A percentile compares a stretch with the other conserved stretches of the same genome.
Evolutionary conservation across 192 early-diverging fungal species (phyloP).

Genomic region (Martensiomyces pterosporus): DNA sequence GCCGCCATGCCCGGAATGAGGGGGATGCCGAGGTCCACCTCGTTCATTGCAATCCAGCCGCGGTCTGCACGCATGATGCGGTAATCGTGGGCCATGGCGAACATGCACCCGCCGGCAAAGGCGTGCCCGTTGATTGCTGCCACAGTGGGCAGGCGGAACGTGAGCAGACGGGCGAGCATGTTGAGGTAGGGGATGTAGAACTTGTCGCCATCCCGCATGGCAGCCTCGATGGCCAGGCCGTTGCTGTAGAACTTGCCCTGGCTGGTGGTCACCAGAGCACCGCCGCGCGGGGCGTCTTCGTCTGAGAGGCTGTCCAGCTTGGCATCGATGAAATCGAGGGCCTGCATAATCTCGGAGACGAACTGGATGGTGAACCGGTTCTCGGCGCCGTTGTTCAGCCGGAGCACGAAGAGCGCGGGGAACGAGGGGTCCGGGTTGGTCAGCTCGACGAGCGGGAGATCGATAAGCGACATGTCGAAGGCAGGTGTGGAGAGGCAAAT

Average conservation of each 20-base stretch:
- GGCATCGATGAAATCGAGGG: constrained; percentile 56
- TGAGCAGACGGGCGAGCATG: constrained; percentile 60
- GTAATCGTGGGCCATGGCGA: constrained; percentile 58
- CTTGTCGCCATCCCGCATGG: constrained; percentile 46
- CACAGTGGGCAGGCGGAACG: constrained; percentile 66
- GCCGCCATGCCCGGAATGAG: constrained; percentile 67
- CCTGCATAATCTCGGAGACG: constrained; percentile 53
- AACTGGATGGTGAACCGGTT: constrained; percentile 66
- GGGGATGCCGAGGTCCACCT: constrained; percentile 67
- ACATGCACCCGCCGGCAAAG: constrained; percentile 75
- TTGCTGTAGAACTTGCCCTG: constrained; percentile 71
- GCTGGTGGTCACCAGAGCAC: constrained; percentile 60
- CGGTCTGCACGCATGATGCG: constrained; percentile 71
- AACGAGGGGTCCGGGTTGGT: constrained; percentile 31
- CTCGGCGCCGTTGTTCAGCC: constrained; percentile 57
- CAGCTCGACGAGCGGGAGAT: constrained; percentile 40
- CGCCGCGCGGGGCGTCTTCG: constrained; percentile 42
- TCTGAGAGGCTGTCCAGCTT: constrained; percentile 28
- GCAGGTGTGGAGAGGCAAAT: too few species aligned
- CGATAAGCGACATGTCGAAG: constrained; percentile 40
- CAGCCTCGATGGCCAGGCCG: constrained; percentile 57
- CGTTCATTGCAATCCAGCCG: constrained; percentile 76
- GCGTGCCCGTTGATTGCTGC: constrained; percentile 77
- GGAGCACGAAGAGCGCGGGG: constrained; percentile 57
- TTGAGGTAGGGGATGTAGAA: constrained; percentile 50